These are phyloP conservation scores for Boletus eberwhitei DNA, from an alignment of 768 basidiomycete species.

Conservation along the genomic window DNA sequence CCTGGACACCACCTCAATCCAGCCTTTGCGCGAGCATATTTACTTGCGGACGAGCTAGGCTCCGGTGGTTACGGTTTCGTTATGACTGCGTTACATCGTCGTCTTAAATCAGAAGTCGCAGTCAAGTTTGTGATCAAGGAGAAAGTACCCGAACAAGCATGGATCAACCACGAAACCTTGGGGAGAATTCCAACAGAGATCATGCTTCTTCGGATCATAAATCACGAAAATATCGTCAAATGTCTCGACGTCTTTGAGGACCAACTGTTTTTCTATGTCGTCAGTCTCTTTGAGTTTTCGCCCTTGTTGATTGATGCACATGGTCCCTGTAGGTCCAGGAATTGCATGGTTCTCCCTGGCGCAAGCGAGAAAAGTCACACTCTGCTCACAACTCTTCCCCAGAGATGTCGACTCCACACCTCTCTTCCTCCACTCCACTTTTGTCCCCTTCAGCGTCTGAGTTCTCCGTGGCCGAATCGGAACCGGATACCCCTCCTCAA, in stretches of 20 bases:
- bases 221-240: constrained; percentile 79
- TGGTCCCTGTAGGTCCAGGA: constrained; percentile 69
- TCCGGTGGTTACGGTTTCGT: constrained; percentile 95
- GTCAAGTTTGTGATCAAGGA: constrained; percentile 93
- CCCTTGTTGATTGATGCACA: constrained; percentile 1
- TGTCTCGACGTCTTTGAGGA: constrained; percentile 88
- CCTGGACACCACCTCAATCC: constrained; percentile 55
- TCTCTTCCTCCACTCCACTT: constrained; percentile 44
- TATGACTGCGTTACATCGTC: constrained; percentile 72
- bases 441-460: constrained; percentile 56
- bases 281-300: constrained; percentile 36
- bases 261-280: constrained; percentile 79
- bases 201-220: constrained; percentile 65
- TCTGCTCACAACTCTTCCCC: constrained; percentile 24
- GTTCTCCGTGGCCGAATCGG: constrained; percentile 43
- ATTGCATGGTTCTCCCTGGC: constrained; percentile 90
- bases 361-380: constrained; percentile 39
- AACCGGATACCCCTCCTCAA: constrained; percentile 43
- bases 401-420: constrained; percentile 21
- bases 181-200: constrained; percentile 80
- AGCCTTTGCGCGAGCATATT: constrained; percentile 57
- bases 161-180: constrained; percentile 56
- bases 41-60: constrained; percentile 75
- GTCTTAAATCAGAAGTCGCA: constrained; percentile 67
- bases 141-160: constrained; percentile 50